Base-by-base conservation (phyloP, 2,329 filamentous ascomycete species). In the Arthrobotrys entomopaga region DNA sequence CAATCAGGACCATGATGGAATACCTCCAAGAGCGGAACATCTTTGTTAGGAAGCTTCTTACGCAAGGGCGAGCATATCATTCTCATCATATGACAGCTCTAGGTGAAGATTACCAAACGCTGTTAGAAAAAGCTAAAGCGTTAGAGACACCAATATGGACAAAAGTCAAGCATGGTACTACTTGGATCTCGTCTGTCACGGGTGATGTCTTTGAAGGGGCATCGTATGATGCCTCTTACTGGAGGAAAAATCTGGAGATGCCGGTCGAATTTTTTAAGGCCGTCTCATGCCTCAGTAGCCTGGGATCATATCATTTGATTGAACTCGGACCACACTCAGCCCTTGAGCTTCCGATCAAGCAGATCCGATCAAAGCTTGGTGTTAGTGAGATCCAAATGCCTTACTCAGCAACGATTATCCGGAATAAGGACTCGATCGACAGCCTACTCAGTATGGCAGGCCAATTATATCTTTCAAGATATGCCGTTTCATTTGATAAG, bases 61-160 rank as follows among this genome's bases (percentile, higher is more conserved):
- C 57, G 1, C 34, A 53, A 24, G 48, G 46, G 13, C 50, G 79
- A 2, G 83, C 83, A 0, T 84, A 84, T 71, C 83, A 84, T 76
- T 83, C 82, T 0, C 80, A 79, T 38, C 81, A 82, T 65, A 83
- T 83, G 82, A 13, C n/a, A 16, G 38, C 38, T 1, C 22, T 65
- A 8, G 61, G 61, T 3, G 40, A 38, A 8, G 2, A n/a, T 10
- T 65, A 65, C 16, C 24, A 57, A 40, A 43, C 20, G 1, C 2
- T 50, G 13, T 10, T 46, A 5, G 13, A 52, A 63, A 46, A 22
- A 19, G 24, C n/a, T n/a, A 63, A 48, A 24, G 15, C 46, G 19
- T 26, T 60, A 19, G 20, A 42, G 16, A 64, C 78, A 16, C n/a
- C n/a, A n/a, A n/a, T n/a, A n/a, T 77, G 77, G 26, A 59, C 6